These are phyloP conservation scores for Boletus sp. DNA, from an alignment of 1,284 basidiomycete genomes.

Conservation along the genomic window DNA sequence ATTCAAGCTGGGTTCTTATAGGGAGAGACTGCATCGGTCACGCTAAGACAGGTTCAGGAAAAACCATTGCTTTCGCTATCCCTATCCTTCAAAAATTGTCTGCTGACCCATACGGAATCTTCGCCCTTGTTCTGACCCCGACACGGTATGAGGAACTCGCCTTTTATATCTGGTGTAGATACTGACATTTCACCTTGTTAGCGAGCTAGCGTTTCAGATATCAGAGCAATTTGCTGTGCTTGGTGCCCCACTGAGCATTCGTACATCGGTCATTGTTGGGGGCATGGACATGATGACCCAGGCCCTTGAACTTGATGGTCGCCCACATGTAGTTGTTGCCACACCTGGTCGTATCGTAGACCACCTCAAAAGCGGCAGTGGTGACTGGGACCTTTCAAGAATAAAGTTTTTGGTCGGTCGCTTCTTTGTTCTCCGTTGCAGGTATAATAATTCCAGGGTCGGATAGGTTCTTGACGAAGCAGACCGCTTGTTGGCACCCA, in stretches of 20 bases:
- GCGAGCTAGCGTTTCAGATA: conserved; percentile 96
- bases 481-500: conserved; percentile 86
- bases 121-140: conserved; percentile 89
- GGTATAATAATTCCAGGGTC: conserved; percentile 1
- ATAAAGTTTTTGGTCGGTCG: conserved; percentile 78
- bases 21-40: conserved; percentile 94
- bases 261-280: conserved; percentile 88
- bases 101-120: conserved; percentile 90
- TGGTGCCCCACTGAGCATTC: conserved; percentile 75
- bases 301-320: conserved; percentile 78
- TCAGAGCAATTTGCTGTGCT: conserved; percentile 94
- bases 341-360: conserved; percentile 96
- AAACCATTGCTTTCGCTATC: conserved; percentile 95
- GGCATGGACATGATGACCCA: conserved; percentile 99
- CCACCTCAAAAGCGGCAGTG: conserved; percentile 75
- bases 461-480: conserved; percentile 93
- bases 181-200: conserved; percentile 31
- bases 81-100: conserved; percentile 91
- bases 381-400: conserved; percentile 81
- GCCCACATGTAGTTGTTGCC: conserved; percentile 93
- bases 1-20: conserved; percentile 17
- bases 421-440: neutral
- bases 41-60: conserved; percentile 96
- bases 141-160: conserved; percentile 64
- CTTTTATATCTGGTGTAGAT: neutral